Evolutionary conservation across 768 basidiomycete genomes (phyloP), one percentile per base, ranked within the genome.

Genomic region (Phaffia australis): DNA sequence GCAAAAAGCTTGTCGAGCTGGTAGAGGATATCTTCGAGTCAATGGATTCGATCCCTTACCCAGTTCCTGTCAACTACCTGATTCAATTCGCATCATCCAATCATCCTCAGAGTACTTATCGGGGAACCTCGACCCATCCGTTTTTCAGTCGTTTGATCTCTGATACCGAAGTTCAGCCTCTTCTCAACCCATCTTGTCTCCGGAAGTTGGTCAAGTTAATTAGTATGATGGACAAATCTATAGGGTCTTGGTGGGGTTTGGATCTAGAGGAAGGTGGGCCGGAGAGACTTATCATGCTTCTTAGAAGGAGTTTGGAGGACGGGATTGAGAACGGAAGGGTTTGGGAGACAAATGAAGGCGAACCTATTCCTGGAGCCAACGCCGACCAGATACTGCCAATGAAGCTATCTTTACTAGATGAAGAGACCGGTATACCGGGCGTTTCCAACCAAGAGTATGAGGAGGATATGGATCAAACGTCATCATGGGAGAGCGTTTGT

Each of bases 1-100:
- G 32, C 4, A 21, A 21, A 72, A 93, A 88, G 74, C 79, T 98
- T 14, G 79, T 79, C 0, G 83, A 84, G 2, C 77, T 89, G 21
- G 78, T 94, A 0, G 88, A 91, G 70, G 90, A 94, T 63, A 81
- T 95, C 19, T 87, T 94, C 64, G 85, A 87, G 69, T 84, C 87
- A 0, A 85, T 88, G 71, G 91, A 92, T 73, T 74, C 80, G 0
- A 77, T 89, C 19, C 81, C 85, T 2, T 77, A 86, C 80, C 73
- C 91, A 84, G 75, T 91, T 84, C 27, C 78, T 77, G 8, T 77
- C 82, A 52, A 52, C 0, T 52, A 72, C 19, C 11, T 42, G 35
- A 4, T 42, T 42, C 35, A 42, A 42, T 70, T 74, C 35, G 3
- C 56, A 19, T 51, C 35, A 3, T 16, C 29, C 19, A 14, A 30